These are phyloP conservation scores for Penicillium sp. DNA, from an alignment of 2,329 filamentous ascomycete species.

Conservation along the genomic window DNA sequence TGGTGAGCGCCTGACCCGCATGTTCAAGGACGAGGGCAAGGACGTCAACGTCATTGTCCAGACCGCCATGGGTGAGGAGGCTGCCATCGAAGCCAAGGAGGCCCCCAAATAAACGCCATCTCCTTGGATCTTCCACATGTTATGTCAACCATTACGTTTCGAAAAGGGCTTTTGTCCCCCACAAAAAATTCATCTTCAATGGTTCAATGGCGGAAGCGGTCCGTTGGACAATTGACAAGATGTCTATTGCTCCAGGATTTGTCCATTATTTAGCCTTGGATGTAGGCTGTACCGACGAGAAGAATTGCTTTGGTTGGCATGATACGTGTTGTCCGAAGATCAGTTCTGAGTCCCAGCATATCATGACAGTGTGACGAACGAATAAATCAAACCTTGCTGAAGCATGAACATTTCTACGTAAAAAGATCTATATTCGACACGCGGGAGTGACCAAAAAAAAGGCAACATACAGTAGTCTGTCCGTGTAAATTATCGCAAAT, in stretches of 20 bases:
- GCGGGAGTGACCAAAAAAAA: too few species aligned
- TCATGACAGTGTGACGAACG: conserved; percentile 42
- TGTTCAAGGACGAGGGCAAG: conserved; percentile 81
- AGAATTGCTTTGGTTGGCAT: conserved; percentile 39
- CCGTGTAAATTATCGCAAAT: too few species aligned
- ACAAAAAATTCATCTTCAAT: conserved; percentile 28
- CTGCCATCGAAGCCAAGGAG: conserved; percentile 91
- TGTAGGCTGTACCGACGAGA: conserved; percentile 33
- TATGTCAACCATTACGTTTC: conserved; percentile 32
- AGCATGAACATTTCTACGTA: too few species aligned
- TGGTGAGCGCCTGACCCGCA: conserved; percentile 78
- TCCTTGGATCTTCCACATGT: conserved; percentile 25
- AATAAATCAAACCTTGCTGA: conserved; percentile 31
- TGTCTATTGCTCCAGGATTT: conserved; percentile 23
- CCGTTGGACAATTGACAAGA: conserved; percentile 27
- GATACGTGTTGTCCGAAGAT: conserved; percentile 32
- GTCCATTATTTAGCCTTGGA: conserved; percentile 32
- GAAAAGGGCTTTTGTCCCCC: conserved; percentile 23
- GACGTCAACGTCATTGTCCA: conserved; percentile 91
- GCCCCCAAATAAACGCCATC: conserved; percentile 52
- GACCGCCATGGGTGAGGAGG: conserved; percentile 94
- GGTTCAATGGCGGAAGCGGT: conserved; percentile 28
- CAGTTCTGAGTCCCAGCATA: conserved; percentile 36
- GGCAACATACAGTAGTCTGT: too few species aligned
- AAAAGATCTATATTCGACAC: too few species aligned